Conservation (phyloP, 139 green algal genomes). For the Volvox reticuliferus region DNA sequence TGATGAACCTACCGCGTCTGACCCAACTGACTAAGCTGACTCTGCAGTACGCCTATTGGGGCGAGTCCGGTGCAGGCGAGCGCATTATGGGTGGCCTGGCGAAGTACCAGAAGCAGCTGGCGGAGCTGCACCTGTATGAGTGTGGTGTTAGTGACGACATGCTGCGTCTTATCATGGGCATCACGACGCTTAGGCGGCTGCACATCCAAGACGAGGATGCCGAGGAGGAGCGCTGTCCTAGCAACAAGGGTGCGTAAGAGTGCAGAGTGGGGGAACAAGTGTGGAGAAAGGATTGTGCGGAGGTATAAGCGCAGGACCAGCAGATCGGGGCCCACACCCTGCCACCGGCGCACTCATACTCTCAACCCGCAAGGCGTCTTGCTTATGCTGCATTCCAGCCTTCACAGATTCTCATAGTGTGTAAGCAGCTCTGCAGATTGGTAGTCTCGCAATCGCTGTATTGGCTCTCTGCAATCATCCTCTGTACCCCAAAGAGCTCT, state of each 20-base stretch:
- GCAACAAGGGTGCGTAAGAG: slow-evolving; percentile 46
- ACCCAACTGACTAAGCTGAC: neutral
- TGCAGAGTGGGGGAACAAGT: neutral
- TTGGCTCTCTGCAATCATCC: too few species aligned
- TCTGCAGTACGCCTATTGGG: slow-evolving; percentile 42
- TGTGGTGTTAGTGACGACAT: slow-evolving; percentile 46
- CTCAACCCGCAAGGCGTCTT: too few species aligned
- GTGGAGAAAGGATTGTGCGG: too few species aligned
- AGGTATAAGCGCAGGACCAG: too few species aligned
- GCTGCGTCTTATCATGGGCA: slow-evolving; percentile 21
- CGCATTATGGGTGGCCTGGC: neutral
- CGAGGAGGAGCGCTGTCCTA: slow-evolving; percentile 42
- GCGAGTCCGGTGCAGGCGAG: slow-evolving; percentile 37
- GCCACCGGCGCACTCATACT: too few species aligned
- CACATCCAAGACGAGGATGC: slow-evolving; percentile 46
- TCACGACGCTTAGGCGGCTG: slow-evolving; percentile 15
- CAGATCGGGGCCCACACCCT: too few species aligned
- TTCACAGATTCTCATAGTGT: too few species aligned
- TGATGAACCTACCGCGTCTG: slow-evolving; percentile 6
- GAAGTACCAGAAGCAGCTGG: slow-evolving; percentile 40
- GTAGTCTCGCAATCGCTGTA: too few species aligned
- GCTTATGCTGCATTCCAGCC: too few species aligned
- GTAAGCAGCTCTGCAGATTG: too few species aligned
- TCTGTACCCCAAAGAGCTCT: too few species aligned
- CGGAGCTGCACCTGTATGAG: slow-evolving; percentile 35